Evolutionary conservation across 805 yeast genomes (phyloP).

Genomic region (Candida chauliodis): DNA sequence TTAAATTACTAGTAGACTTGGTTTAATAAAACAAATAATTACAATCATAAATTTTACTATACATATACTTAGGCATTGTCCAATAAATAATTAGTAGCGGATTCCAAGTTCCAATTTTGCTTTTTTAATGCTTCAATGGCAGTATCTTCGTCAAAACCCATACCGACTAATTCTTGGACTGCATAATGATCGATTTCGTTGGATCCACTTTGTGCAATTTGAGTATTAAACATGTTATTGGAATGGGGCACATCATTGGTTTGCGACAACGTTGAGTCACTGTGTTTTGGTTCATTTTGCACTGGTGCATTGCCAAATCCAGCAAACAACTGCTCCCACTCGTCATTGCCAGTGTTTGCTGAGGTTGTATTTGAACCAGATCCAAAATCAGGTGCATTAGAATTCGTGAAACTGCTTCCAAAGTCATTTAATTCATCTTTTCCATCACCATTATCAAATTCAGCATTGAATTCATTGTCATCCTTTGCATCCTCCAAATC

Average conservation of each 20-base stretch:
- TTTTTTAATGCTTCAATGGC: conserved; percentile 66
- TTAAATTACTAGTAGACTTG: too few relatives aligned
- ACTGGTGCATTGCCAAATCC: conserved; percentile 63
- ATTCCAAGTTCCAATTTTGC: conserved; percentile 72
- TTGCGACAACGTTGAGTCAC: too few relatives aligned
- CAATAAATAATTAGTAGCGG: conserved; percentile 81
- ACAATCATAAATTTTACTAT: too few relatives aligned
- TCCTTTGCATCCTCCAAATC: conserved; percentile 33
- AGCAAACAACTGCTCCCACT: conserved; percentile 92
- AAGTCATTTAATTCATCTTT: conserved; percentile 21
- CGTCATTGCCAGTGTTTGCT: conserved; percentile 48
- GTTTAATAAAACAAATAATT: too few relatives aligned
- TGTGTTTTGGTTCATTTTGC: too few relatives aligned
- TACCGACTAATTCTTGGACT: conserved; percentile 74
- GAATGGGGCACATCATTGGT: background rate
- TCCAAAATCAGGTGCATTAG: conserved; percentile 34
- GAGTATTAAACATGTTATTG: conserved; percentile 7
- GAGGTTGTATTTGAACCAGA: conserved; percentile 12
- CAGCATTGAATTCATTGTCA: conserved; percentile 16
- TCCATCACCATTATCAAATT: conserved; percentile 26
- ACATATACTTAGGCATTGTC: conserved; percentile 54
- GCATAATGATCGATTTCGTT: conserved; percentile 38
- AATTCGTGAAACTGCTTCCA: conserved; percentile 26
- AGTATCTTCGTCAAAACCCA: conserved; percentile 77
- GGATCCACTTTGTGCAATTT: conserved; percentile 19